A percentile compares a stretch with the other conserved stretches of the same genome.
These are phyloP conservation scores for Beauveria sp. DNA, from an alignment of 2,329 filamentous ascomycete species.

Conservation along the genomic window DNA sequence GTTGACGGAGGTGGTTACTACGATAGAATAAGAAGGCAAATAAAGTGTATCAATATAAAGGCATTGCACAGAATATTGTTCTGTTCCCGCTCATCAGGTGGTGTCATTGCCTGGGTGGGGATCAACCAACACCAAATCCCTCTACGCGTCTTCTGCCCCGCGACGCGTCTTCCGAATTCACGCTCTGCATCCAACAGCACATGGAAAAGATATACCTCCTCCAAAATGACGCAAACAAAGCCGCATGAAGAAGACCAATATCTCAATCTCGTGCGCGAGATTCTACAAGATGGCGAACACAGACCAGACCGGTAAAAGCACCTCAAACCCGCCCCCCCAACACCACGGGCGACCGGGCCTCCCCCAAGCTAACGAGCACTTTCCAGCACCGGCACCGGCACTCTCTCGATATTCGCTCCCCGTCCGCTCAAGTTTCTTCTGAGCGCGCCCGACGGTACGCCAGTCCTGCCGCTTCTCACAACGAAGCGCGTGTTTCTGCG, in stretches of 20 bases:
- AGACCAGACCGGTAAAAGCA: conserved; percentile 67
- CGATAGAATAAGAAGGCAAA: not conserved
- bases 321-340: not conserved
- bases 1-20: not conserved
- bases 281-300: conserved; percentile 75
- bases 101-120: not conserved
- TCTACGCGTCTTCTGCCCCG: conserved; percentile 7
- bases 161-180: conserved; percentile 9
- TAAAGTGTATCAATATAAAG: not conserved
- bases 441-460: conserved; percentile 44
- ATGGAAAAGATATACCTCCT: not conserved
- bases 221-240: conserved; percentile 8
- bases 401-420: conserved; percentile 81
- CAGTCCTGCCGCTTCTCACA: conserved; percentile 84
- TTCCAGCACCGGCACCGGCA: conserved; percentile 84
- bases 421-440: conserved; percentile 80
- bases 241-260: conserved; percentile 89
- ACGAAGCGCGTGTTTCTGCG: conserved; percentile 94
- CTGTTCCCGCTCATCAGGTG: not conserved
- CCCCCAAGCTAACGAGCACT: not conserved
- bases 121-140: not conserved
- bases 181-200: not conserved
- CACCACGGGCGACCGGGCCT: not conserved
- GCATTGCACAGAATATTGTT: not conserved
- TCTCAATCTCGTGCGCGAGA: conserved; percentile 77